Evolutionary conservation across 2,329 filamentous ascomycete genomes (phyloP).

Genomic region (Colletotrichum acutatum): DNA sequence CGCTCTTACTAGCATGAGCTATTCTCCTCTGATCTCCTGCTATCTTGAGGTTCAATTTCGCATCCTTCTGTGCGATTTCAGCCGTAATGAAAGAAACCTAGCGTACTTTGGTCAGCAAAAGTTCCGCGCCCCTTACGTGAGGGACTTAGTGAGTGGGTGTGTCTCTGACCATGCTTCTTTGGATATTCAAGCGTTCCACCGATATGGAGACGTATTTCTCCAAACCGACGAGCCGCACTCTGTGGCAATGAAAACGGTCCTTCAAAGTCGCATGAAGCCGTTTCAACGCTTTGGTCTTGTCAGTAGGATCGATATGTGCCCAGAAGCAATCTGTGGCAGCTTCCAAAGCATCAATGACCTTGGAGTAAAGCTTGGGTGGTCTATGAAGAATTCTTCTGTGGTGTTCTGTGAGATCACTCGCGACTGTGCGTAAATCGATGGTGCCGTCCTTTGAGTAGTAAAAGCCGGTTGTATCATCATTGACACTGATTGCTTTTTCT

Average conservation of each 20-base stretch:
- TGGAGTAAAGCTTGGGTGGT: neutral
- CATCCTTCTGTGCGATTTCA: conserved; percentile 74
- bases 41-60: conserved; percentile 70
- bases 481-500: conserved; percentile 65
- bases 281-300: neutral
- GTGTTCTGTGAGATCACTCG: neutral
- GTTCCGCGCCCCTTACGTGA: neutral
- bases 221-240: neutral
- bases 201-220: neutral
- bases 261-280: neutral
- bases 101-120: neutral
- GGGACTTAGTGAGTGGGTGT: too few relatives aligned
- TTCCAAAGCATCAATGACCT: neutral
- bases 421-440: neutral
- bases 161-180: neutral
- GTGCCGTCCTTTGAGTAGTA: neutral
- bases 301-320: neutral
- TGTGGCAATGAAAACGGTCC: neutral
- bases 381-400: neutral
- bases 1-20: conserved; percentile 68
- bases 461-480: neutral
- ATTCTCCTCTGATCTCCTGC: conserved; percentile 69
- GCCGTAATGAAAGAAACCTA: conserved; percentile 45
- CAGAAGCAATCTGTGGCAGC: neutral
- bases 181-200: neutral